phyloP scores from a whole-genome alignment of 441 rosid genomes.

The Gossypium trilobum region DNA sequence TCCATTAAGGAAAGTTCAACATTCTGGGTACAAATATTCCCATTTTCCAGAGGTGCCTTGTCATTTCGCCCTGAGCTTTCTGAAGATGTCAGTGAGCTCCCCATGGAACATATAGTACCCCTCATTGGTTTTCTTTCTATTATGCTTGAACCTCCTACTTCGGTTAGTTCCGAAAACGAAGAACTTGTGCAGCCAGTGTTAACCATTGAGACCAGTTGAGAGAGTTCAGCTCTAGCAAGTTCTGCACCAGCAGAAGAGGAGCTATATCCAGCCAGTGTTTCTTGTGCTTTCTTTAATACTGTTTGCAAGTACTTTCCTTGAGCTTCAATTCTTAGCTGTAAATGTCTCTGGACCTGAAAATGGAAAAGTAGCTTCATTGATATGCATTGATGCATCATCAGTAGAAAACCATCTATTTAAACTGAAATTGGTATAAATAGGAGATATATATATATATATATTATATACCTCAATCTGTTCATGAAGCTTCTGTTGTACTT shows the following conservation, averaged over 20 bases:
- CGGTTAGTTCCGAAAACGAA: conserved; percentile 67
- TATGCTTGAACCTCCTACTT: conserved; percentile 31
- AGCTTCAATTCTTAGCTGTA: conserved; percentile 93
- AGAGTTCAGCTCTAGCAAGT: conserved; percentile 64
- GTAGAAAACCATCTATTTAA: not conserved
- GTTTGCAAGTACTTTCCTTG: conserved; percentile 89
- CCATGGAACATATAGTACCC: conserved; percentile 52
- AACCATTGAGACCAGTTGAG: conserved; percentile 60
- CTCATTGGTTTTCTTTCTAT: conserved; percentile 28
- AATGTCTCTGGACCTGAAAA: conserved; percentile 85
- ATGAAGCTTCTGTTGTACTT: conserved; percentile 82
- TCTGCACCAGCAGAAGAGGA: conserved; percentile 53
- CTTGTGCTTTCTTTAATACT: conserved; percentile 77
- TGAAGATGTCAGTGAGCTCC: conserved; percentile 83
- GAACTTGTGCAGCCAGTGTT: conserved; percentile 44
- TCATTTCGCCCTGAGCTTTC: conserved; percentile 56
- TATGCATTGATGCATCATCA: not conserved
- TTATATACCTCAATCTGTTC: conserved; percentile 78
- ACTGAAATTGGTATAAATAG: not conserved
- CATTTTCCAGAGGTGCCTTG: conserved; percentile 23
- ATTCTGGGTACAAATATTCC: conserved; percentile 15
- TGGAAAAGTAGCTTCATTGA: conserved; percentile 13
- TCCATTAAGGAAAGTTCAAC: conserved; percentile 58
- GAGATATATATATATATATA: not conserved
- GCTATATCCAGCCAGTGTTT: conserved; percentile 66